A percentile compares a stretch with the other conserved stretches of the same genome.
Evolutionary conservation across 352 stramenopile genomes (phyloP).

Genomic region (Detonula confervacea): DNA sequence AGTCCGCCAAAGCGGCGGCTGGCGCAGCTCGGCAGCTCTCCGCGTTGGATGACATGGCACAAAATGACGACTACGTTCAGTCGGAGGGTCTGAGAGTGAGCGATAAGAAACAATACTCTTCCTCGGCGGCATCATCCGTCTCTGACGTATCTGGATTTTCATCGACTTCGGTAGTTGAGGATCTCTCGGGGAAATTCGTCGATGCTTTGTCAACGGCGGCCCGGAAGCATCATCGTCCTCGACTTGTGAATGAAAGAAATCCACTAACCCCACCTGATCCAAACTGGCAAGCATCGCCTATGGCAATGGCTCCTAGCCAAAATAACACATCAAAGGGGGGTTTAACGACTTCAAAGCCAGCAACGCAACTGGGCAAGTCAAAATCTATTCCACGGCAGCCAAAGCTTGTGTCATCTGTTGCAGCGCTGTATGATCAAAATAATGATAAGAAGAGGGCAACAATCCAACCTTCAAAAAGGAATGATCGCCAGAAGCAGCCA

Average conservation of each 20-base stretch:
- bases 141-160: constrained; percentile 5
- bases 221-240: constrained; percentile 1
- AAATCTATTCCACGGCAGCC: constrained; percentile 1
- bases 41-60: constrained; percentile 50
- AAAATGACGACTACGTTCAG: constrained; percentile 50
- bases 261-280: background rate
- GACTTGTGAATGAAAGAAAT: background rate
- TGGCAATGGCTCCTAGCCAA: constrained; percentile 1
- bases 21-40: constrained; percentile 38
- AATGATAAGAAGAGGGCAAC: background rate
- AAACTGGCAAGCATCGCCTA: background rate
- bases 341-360: background rate
- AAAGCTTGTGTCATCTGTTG: constrained; percentile 31
- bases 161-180: constrained; percentile 20
- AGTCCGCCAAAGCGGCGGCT: constrained; percentile 41
- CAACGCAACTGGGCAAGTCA: background rate
- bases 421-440: constrained; percentile 33
- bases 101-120: constrained; percentile 22
- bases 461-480: constrained; percentile 10
- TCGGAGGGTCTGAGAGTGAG: constrained; percentile 38
- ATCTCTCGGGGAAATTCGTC: constrained; percentile 39
- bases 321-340: background rate
- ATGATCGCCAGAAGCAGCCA: constrained; percentile 2
- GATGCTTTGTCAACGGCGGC: constrained; percentile 33
- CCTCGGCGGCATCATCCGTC: constrained; percentile 17